Evolutionary conservation across 2,329 filamentous ascomycete genomes (phyloP).

Genomic region (Exophiala alcalophila): DNA sequence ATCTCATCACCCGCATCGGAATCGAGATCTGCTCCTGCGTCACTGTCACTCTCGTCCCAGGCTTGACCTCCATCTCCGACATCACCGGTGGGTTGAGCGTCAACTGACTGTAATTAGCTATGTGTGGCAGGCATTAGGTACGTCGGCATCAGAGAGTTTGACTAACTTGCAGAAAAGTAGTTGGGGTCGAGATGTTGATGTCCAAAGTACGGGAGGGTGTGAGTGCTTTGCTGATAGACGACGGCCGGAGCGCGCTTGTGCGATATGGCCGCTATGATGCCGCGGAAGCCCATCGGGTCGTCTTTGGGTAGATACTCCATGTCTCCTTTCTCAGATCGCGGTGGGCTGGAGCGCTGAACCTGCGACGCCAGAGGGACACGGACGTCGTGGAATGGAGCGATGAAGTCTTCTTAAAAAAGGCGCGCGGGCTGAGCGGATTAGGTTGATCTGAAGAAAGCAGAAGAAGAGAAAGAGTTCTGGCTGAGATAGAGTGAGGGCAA

Average conservation of each 20-base stretch:
- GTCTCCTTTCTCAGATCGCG: too few species aligned
- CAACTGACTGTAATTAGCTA: conserved; percentile 5
- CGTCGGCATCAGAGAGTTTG: background rate
- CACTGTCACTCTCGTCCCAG: conserved; percentile 25
- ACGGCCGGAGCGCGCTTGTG: conserved; percentile 7
- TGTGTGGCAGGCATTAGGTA: background rate
- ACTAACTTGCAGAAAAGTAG: conserved; percentile 27
- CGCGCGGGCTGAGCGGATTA: too few species aligned
- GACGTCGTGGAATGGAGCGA: too few species aligned
- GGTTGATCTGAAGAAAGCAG: too few species aligned
- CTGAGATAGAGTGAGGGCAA: too few species aligned
- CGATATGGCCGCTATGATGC: too few species aligned
- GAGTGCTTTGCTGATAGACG: conserved; percentile 15
- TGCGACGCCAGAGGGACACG: too few species aligned
- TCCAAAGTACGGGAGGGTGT: conserved; percentile 29
- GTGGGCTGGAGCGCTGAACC: too few species aligned
- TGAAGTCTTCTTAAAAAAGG: too few species aligned
- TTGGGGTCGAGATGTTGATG: conserved; percentile 28
- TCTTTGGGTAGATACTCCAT: too few species aligned
- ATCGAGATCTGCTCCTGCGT: conserved; percentile 17
- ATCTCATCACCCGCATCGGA: conserved; percentile 19
- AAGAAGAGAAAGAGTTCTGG: too few species aligned
- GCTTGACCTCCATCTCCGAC: conserved; percentile 5
- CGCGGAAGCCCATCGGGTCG: too few species aligned
- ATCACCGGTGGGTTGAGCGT: conserved; percentile 17